phyloP scores from a whole-genome alignment of 2,329 filamentous ascomycete species.

The Diaporthe sp. region DNA sequence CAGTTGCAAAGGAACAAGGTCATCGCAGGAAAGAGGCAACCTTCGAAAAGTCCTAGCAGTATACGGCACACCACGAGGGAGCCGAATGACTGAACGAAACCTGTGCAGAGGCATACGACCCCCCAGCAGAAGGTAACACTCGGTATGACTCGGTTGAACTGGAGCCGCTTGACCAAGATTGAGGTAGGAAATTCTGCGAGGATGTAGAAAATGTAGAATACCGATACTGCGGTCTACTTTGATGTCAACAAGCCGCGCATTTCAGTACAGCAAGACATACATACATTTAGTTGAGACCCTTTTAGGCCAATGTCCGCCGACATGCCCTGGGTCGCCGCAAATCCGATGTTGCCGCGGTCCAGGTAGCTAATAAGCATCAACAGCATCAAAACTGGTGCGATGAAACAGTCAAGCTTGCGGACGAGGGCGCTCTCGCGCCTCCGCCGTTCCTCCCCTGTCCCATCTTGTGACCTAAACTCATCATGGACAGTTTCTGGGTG shows the following conservation, averaged over 20 bases:
- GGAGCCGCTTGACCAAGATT: conserved; percentile 40
- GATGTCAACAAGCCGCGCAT: conserved; percentile 18
- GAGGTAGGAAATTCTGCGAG: conserved; percentile 41
- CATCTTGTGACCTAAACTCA: neutral
- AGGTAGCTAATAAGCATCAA: conserved; percentile 40
- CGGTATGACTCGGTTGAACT: conserved; percentile 41
- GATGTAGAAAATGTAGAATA: conserved; percentile 43
- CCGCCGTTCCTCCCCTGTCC: neutral
- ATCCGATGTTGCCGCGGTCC: conserved; percentile 42
- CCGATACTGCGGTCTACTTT: conserved; percentile 39
- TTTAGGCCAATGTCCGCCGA: conserved; percentile 26
- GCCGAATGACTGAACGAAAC: conserved; percentile 41
- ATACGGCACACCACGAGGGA: conserved; percentile 41
- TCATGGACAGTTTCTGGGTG: neutral
- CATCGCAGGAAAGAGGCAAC: conserved; percentile 44
- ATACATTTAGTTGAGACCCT: neutral
- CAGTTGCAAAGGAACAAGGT: conserved; percentile 43
- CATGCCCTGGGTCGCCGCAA: conserved; percentile 42
- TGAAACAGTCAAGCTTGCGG: conserved; percentile 33
- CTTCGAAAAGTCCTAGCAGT: conserved; percentile 44
- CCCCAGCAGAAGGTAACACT: conserved; percentile 41
- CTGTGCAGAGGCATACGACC: conserved; percentile 42
- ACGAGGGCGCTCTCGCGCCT: conserved; percentile 30
- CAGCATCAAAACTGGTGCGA: conserved; percentile 34
- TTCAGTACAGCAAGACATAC: neutral